Percentiles rank a stretch among this genome's conserved stretches.
Evolutionary conservation across 2,329 filamentous ascomycete species (phyloP).

Genomic region (Lecanosticta acicola): DNA sequence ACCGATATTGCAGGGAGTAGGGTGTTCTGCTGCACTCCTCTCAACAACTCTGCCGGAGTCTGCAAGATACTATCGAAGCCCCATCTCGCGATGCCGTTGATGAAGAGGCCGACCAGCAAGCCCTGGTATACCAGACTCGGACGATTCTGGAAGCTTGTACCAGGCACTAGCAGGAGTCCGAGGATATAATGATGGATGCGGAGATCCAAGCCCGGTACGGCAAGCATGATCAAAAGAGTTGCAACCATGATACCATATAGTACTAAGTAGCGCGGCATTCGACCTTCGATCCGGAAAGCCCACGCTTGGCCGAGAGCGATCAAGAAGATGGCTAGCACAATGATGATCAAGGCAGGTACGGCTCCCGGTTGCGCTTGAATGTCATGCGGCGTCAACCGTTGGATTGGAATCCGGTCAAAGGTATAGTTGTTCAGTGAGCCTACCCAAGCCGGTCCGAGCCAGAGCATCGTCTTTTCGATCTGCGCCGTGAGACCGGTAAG

Average conservation of each 20-base stretch:
- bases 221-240: conserved; percentile 63
- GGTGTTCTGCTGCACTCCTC: conserved; percentile 49
- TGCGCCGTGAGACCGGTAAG: conserved; percentile 71
- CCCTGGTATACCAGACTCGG: conserved; percentile 84
- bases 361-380: conserved; percentile 85
- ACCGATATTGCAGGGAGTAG: conserved; percentile 51
- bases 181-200: conserved; percentile 95
- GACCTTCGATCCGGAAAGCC: conserved; percentile 78
- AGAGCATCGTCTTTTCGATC: conserved; percentile 82
- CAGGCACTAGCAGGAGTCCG: conserved; percentile 77
- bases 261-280: conserved; percentile 69
- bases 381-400: conserved; percentile 85
- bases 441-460: conserved; percentile 85
- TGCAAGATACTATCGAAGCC: conserved; percentile 86
- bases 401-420: conserved; percentile 87
- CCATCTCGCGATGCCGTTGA: conserved; percentile 92
- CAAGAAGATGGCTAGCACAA: conserved; percentile 63
- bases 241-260: conserved; percentile 66
- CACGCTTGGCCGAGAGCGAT: conserved; percentile 73
- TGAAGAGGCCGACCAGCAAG: conserved; percentile 80
- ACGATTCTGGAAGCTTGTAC: conserved; percentile 81
- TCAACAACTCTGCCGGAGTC: conserved; percentile 66
- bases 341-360: conserved; percentile 70
- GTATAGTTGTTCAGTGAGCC: conserved; percentile 93
- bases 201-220: conserved; percentile 70